A percentile compares a stretch with the other conserved stretches of the same genome.
Conservation (phyloP, 169 alveolate genomes). For the Plasmodium fragile region DNA sequence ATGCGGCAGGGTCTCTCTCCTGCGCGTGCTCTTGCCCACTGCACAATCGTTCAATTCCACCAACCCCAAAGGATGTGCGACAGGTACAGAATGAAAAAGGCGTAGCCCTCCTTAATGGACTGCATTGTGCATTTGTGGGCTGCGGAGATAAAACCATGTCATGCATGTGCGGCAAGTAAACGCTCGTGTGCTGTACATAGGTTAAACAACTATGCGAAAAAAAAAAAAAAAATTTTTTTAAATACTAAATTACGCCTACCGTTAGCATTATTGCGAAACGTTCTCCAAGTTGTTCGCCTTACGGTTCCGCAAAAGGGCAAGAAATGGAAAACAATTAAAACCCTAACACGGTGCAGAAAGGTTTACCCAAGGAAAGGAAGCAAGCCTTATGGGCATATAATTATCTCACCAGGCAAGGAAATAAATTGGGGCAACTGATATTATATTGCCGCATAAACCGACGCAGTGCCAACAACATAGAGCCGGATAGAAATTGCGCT, state of each 20-base stretch:
- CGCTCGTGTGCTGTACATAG: background rate
- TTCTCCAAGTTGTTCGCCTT: background rate
- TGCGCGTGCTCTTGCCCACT: background rate
- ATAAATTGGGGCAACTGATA: background rate
- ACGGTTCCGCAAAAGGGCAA: background rate
- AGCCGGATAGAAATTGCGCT: background rate
- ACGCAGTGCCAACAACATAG: background rate
- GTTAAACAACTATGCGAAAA: background rate
- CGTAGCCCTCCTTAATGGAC: constrained; percentile 8
- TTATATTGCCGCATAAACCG: background rate
- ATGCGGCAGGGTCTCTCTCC: background rate
- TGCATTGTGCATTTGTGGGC: background rate
- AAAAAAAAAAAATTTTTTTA: too few species aligned
- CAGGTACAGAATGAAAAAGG: background rate
- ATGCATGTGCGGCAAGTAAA: background rate
- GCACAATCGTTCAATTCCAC: background rate
- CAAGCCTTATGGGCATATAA: background rate
- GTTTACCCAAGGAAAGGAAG: background rate
- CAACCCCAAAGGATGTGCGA: background rate
- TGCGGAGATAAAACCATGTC: background rate
- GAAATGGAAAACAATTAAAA: background rate
- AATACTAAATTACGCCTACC: background rate
- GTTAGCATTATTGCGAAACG: background rate
- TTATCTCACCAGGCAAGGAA: background rate
- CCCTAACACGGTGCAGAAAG: background rate